Evolutionary conservation across 1,284 basidiomycete genomes (phyloP).

Genomic region (Sanguinoderma infundibulare): DNA sequence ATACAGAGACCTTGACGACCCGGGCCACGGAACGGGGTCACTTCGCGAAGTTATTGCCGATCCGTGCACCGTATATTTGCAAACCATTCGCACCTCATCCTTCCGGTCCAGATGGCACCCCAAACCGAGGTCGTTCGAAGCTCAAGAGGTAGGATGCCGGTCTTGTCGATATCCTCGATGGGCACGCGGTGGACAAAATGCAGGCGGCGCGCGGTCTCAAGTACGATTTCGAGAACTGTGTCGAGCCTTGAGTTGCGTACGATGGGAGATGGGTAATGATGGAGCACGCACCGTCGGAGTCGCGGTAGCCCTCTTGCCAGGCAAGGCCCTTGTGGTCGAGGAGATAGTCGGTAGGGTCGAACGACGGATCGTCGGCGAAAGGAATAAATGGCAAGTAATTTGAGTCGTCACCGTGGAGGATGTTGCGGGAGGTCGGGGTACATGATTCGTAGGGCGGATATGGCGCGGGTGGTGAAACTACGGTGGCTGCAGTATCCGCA

Average conservation of each 20-base stretch:
- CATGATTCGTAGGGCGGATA: constrained; percentile 51
- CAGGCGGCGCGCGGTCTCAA: constrained; percentile 49
- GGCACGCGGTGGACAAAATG: constrained; percentile 39
- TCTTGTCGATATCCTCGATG: constrained; percentile 47
- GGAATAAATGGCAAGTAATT: constrained; percentile 61
- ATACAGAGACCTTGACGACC: constrained; percentile 5
- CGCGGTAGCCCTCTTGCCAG: constrained; percentile 47
- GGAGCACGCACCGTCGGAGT: constrained; percentile 53
- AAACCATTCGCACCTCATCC: constrained; percentile 38
- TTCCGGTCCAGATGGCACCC: constrained; percentile 37
- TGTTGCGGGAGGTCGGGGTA: constrained; percentile 47
- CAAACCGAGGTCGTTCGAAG: constrained; percentile 32
- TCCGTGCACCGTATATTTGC: background rate
- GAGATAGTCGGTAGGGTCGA: constrained; percentile 44
- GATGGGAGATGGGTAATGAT: no score
- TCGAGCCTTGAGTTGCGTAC: background rate
- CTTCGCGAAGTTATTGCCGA: constrained; percentile 3
- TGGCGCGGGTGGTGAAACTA: background rate
- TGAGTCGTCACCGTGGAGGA: constrained; percentile 60
- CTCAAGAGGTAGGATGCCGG: constrained; percentile 43
- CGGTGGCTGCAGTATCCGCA: background rate
- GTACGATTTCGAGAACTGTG: constrained; percentile 50
- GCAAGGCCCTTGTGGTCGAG: constrained; percentile 48
- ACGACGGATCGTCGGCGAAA: constrained; percentile 56
- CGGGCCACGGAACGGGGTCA: constrained; percentile 25